Conservation (phyloP, 768 basidiomycete species). For the Mrakia frigida region DNA sequence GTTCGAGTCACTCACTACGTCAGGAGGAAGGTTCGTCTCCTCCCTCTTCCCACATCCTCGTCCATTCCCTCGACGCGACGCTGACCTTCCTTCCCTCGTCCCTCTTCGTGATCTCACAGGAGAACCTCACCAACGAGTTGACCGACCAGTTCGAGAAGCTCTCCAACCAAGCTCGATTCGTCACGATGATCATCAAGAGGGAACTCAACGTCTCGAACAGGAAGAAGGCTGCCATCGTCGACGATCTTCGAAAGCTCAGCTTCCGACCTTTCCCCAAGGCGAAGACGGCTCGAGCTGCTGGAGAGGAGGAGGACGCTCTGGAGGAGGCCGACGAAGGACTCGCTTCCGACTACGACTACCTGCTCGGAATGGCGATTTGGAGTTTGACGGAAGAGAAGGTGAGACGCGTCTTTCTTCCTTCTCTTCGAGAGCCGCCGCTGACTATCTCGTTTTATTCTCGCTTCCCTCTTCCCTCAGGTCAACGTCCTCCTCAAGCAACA, state of each 20-base stretch:
- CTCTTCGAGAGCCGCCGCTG: no score
- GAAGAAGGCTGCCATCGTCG: slow-evolving; percentile 79
- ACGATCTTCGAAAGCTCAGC: slow-evolving; percentile 70
- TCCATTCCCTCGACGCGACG: not conserved
- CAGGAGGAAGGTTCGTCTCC: slow-evolving; percentile 72
- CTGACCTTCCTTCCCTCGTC: slow-evolving; percentile 28
- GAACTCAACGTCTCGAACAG: slow-evolving; percentile 76
- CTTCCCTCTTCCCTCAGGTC: slow-evolving; percentile 54
- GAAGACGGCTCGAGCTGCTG: slow-evolving; percentile 59
- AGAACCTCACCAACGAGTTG: slow-evolving; percentile 74
- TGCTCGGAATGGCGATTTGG: slow-evolving; percentile 91
- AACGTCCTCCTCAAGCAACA: slow-evolving; percentile 75
- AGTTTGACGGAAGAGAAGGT: slow-evolving; percentile 93
- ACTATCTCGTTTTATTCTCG: not conserved
- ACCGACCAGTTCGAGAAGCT: slow-evolving; percentile 74
- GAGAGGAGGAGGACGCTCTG: slow-evolving; percentile 53
- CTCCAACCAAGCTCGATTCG: slow-evolving; percentile 91
- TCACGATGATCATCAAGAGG: slow-evolving; percentile 88
- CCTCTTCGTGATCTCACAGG: slow-evolving; percentile 50
- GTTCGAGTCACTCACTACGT: slow-evolving; percentile 84
- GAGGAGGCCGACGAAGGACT: slow-evolving; percentile 51
- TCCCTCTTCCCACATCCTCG: not conserved
- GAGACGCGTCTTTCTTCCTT: slow-evolving; percentile 16
- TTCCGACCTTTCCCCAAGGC: slow-evolving; percentile 91
- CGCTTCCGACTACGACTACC: slow-evolving; percentile 77